Percentiles rank a stretch among this genome's conserved stretches.
phyloP scores from a whole-genome alignment of 495 filamentous ascomycete genomes.

The Tuber melanosporum region DNA sequence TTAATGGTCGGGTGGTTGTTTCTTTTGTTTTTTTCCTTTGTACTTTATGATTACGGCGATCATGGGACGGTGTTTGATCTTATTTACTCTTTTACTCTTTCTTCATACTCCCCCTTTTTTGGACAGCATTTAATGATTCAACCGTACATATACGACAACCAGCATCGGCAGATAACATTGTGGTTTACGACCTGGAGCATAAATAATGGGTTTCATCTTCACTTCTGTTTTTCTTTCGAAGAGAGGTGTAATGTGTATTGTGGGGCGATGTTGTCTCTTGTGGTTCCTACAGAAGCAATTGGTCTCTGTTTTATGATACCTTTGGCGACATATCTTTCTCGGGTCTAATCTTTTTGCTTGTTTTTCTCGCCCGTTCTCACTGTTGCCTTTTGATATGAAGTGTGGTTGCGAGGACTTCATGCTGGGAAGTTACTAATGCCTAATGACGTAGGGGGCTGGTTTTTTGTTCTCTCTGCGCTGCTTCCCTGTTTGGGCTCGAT shows the following conservation, averaged over 20 bases:
- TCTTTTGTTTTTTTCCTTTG: constrained; percentile 22
- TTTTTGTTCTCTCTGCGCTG: constrained; percentile 9
- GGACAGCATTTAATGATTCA: constrained; percentile 6
- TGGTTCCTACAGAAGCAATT: not conserved
- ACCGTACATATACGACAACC: constrained; percentile 4
- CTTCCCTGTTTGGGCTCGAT: not conserved
- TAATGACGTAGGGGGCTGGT: constrained; percentile 23
- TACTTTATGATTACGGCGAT: constrained; percentile 35
- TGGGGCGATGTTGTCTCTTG: not conserved
- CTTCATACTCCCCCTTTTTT: constrained; percentile 26
- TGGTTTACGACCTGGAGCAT: constrained; percentile 4
- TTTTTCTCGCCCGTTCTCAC: not conserved
- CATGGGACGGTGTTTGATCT: constrained; percentile 31
- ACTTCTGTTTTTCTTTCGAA: not conserved
- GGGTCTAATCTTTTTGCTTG: not conserved
- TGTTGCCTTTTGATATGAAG: not conserved
- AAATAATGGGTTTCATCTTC: constrained; percentile 3
- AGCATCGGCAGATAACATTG: constrained; percentile 2
- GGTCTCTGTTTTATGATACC: not conserved
- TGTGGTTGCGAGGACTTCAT: not conserved
- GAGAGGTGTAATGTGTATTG: constrained; percentile 5
- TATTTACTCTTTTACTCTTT: constrained; percentile 19
- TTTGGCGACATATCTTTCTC: not conserved
- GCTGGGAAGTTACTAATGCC: constrained; percentile 19
- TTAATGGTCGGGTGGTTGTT: constrained; percentile 2